Evolutionary conservation across 2,329 filamentous ascomycete genomes (phyloP), one percentile per base, ranked within the genome.

Genomic region (Colletotrichum sp.): DNA sequence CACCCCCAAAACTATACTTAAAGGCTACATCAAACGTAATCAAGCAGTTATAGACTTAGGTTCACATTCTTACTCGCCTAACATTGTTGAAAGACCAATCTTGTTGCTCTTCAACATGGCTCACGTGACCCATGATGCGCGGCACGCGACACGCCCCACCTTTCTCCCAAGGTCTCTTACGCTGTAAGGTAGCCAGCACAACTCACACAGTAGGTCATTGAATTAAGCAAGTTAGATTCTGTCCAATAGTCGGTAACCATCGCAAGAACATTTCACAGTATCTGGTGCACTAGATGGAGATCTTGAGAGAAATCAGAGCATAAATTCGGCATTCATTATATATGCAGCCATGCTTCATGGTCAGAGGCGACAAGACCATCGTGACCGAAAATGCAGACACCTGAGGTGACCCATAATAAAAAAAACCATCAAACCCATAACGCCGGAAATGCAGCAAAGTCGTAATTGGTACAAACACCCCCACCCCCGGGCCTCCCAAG

Each of bases 1-100:
- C 18, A 1, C 1, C 30, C 39, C 9, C 5, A 6, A n/a, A n/a
- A 5, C 18, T 3, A 22, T 22, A 22, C 22, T 22, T 3, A 22
- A 22, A 22, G 22, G 22, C 22, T 22, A 2, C 22, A 3, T 22
- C 22, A 22, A 22, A 22, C 18, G 39, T 48, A 48, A 4, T 12
- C 0, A 12, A 48, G 18, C 18, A 48, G 2, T 2, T 0, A 10
- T n/a, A 12, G 9, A 22, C 39, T 6, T 10, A 12, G 0, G n/a
- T 3, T n/a, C 2, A 10, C 9, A n/a, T 12, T 48, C 39, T n/a
- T 6, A 48, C 18, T 22, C 3, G 43, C 43, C 43, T 22, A 22
- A 5, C 10, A 18, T 4, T 13, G 2, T 12, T 18, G 4, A 22
- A 48, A 48, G 18, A 1, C 0, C 0, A 9, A 22, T 48, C 18